Conservation (phyloP, 177 flowering plant genomes). For the Vitis hybrid region DNA sequence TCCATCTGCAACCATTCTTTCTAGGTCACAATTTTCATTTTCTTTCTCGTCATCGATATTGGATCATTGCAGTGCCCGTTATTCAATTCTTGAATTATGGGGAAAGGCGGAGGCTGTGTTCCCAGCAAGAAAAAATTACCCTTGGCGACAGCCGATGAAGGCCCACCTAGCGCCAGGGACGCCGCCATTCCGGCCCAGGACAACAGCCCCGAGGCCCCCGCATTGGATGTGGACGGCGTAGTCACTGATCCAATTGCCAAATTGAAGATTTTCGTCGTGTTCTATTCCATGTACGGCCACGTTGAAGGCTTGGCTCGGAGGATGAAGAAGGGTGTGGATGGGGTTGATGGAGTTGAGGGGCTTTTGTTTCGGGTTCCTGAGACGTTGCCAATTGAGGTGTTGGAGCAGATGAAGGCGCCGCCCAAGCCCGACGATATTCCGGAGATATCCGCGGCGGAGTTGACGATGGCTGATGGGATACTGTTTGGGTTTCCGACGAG, state of each 20-base stretch:
- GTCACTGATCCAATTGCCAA: slow-evolving; percentile 16
- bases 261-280: slow-evolving; percentile 69
- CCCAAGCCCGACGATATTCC: slow-evolving; percentile 51
- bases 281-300: slow-evolving; percentile 93
- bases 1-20: too few relatives aligned
- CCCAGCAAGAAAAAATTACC: slow-evolving; percentile 76
- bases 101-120: slow-evolving; percentile 97
- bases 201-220: slow-evolving; percentile 8
- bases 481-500: slow-evolving; percentile 96
- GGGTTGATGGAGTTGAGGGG: slow-evolving; percentile 75
- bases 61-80: not conserved
- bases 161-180: slow-evolving; percentile 15
- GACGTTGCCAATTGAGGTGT: slow-evolving; percentile 53
- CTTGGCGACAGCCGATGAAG: slow-evolving; percentile 27
- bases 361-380: slow-evolving; percentile 68
- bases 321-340: slow-evolving; percentile 84
- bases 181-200: slow-evolving; percentile 29
- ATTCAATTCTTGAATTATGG: slow-evolving; percentile 43
- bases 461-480: slow-evolving; percentile 73
- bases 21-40: too few relatives aligned
- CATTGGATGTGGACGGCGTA: not conserved
- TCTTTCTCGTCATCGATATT: too few relatives aligned
- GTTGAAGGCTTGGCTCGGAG: slow-evolving; percentile 73
- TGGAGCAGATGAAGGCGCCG: slow-evolving; percentile 81
- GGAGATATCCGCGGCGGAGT: slow-evolving; percentile 63